phyloP scores from a whole-genome alignment of 371 early-diverging fungal species.

The Lichtheimia hyalospora region DNA sequence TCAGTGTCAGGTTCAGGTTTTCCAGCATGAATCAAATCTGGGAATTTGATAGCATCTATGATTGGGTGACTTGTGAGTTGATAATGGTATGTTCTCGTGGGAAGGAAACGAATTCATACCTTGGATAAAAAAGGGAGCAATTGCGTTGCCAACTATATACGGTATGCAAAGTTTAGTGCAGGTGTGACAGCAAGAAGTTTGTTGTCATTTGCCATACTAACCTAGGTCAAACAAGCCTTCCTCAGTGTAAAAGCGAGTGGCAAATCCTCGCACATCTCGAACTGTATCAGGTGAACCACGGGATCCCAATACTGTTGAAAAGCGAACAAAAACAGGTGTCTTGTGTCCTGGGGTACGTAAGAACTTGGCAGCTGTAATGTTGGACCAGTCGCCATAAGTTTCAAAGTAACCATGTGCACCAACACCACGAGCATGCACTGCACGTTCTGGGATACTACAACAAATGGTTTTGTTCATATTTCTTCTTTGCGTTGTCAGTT shows the following conservation, averaged over 20 bases:
- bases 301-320: constrained; percentile 56
- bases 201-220: neutral
- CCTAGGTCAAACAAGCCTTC: constrained; percentile 56
- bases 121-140: constrained; percentile 50
- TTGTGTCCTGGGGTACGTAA: constrained; percentile 32
- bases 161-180: no score
- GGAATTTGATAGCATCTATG: constrained; percentile 43
- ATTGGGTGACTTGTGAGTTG: no score
- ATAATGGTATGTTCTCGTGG: no score
- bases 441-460: constrained; percentile 50
- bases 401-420: constrained; percentile 62
- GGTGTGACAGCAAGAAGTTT: no score
- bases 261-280: constrained; percentile 61
- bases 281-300: constrained; percentile 55
- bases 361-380: constrained; percentile 46
- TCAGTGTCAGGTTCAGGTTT: constrained; percentile 51
- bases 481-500: no score
- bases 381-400: constrained; percentile 37
- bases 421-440: constrained; percentile 55
- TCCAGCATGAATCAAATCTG: constrained; percentile 50
- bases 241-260: constrained; percentile 60
- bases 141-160: constrained; percentile 40
- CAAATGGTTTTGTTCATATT: no score
- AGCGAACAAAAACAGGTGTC: constrained; percentile 57
- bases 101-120: no score